Evolutionary conservation across 768 basidiomycete genomes (phyloP), one percentile per base, ranked within the genome.

Genomic region (Lentinus brumalis): DNA sequence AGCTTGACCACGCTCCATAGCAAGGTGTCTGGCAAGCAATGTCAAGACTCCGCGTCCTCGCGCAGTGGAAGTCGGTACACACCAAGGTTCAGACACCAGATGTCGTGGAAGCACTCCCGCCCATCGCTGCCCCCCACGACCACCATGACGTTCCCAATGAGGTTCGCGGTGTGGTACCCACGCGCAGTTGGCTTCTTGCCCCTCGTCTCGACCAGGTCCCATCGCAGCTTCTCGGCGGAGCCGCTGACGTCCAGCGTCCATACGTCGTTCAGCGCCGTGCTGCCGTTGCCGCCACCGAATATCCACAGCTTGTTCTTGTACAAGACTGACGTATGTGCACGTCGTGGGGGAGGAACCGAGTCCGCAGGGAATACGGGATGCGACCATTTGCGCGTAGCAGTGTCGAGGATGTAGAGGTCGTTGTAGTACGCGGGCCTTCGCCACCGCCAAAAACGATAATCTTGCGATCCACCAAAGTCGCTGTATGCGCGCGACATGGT

Each of bases 211-310:
- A 92, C 67, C 63, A 86, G 73, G 44, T 81, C 79, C 90, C 89
- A 91, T 32, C 75, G 76, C 73, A 88, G 74, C 45, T 73, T 71
- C 5, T 78, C 75, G 4, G 74, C 57, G 30, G 70, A 70, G 44
- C 74, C 66, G 53, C 78, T 76, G 38, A 89, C 84, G 59, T 96
- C 92, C 26, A 96, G 77, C 15, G 88, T 85, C 94, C 94, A 96
- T 18, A 96, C 76, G 72, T 97, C 95, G 66, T 92, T 92, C 57
- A 97, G 79, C 0, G 96, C 94, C n/a, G 83, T 84, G 76, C 89
- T 79, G 0, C 96, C 96, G 60, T 94, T 96, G 2, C 96, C 95
- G n/a, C 96, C 94, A 8, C 94, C 96, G 67, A 96, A 97, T 4
- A 97, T 75, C 78, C 91, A 92, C 0, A 98, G 81, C 69, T 84